These are phyloP conservation scores for Coemansia sp. DNA, from an alignment of 192 early-diverging fungal species.

Conservation along the genomic window DNA sequence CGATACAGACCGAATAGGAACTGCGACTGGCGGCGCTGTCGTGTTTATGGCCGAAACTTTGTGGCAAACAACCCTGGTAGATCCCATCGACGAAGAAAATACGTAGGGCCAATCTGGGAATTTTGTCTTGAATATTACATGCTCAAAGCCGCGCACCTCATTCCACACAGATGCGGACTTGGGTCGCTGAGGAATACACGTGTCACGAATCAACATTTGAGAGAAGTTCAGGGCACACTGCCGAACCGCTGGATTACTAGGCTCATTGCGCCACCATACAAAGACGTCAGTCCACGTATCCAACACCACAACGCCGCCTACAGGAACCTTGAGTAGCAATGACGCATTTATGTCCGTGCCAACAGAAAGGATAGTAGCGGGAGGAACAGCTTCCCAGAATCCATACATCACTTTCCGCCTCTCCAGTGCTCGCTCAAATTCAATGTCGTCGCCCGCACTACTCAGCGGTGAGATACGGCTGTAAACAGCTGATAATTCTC, in stretches of 20 bases:
- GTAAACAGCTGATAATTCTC: conserved; percentile 26
- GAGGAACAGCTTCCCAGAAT: conserved; percentile 51
- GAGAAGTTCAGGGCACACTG: conserved; percentile 47
- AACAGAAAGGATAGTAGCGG: conserved; percentile 42
- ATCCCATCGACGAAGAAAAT: conserved; percentile 32
- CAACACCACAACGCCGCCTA: conserved; percentile 45
- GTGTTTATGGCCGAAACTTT: conserved; percentile 2
- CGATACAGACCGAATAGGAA: conserved; percentile 28
- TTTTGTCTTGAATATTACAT: conserved; percentile 53
- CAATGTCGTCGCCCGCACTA: conserved; percentile 36
- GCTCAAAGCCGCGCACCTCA: conserved; percentile 48
- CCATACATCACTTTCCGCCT: conserved; percentile 51
- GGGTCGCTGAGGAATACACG: conserved; percentile 45
- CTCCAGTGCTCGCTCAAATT: conserved; percentile 48
- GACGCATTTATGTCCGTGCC: conserved; percentile 44
- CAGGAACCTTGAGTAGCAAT: conserved; percentile 39
- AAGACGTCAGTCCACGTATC: conserved; percentile 54
- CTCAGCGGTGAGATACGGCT: conserved; percentile 34
- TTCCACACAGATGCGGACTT: conserved; percentile 47
- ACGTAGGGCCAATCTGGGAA: conserved; percentile 55
- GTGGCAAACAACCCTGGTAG: conserved; percentile 12
- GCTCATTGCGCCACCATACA: conserved; percentile 54
- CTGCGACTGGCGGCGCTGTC: conserved; percentile 14
- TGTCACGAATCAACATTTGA: conserved; percentile 40
- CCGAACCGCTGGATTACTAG: conserved; percentile 40